Base-by-base conservation (phyloP, 73 alveolate genomes). In the Stentor coeruleus region DNA sequence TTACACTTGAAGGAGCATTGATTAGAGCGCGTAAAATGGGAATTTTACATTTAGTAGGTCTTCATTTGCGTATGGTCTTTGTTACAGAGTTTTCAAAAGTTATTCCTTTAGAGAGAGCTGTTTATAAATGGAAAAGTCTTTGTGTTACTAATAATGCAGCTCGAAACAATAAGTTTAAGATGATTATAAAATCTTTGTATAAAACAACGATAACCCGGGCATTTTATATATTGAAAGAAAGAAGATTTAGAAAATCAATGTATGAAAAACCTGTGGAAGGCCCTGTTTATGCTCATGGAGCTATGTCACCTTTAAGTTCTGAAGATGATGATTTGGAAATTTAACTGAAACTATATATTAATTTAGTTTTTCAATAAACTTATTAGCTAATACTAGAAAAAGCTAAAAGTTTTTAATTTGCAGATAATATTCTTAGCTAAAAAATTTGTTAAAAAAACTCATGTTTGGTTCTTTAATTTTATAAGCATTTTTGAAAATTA, bases 211-310 rank as follows among this genome's bases (percentile, higher is more conserved):
- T 66, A 20, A 66, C 79, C 1, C n/a, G 79, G 33, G 79, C 79
- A 11, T 66, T 66, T 31, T 20, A 20, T 20, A 11, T 66, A 40
- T 26, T 66, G 2, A 66, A 31, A 66, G 79, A 66, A 2, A 66
- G 37, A 31, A 66, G 79, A 11, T 66, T 20, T 66, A 49, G 66
- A 49, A 49, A 20, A 20, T 20, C 37, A 15, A 20, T 31, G 11
- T 31, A 20, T 37, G 37, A 66, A 20, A 31, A 66, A 66, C 20
- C 36, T 1, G 37, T 66, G 36, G 79, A 66, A 20, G 79, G 79
- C 26, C 79, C 79, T 66, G 79, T 20, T 66, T 66, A 66, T 2
- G 79, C 79, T 20, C 36, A 33, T 26, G 79, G 79, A 1, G 79
- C 79, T 66, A 26, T 66, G 26, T 31, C 79, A 15, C 79, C 79